phyloP scores from a whole-genome alignment of 257 asterid genomes.

The Pogostemon cablin region DNA sequence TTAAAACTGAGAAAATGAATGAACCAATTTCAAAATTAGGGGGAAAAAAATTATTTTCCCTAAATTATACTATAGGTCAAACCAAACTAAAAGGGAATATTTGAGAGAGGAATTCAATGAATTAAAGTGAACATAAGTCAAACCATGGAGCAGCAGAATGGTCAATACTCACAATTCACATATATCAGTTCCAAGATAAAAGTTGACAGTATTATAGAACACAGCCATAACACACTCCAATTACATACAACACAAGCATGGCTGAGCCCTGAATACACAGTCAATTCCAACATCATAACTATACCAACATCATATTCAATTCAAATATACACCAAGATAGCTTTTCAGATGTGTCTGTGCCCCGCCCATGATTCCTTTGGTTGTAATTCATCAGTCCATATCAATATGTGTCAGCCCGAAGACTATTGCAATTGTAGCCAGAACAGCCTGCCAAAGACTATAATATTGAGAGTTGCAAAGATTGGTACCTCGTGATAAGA shows the following conservation, averaged over 20 bases:
- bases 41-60: no score
- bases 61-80: no score
- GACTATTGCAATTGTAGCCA: conserved; percentile 60
- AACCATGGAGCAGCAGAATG: neutral
- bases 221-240: conserved; percentile 7
- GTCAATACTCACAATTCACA: conserved; percentile 15
- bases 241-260: conserved; percentile 19
- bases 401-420: conserved; percentile 53
- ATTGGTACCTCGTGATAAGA: neutral
- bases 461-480: neutral
- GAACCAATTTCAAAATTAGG: no score
- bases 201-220: neutral
- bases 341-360: neutral
- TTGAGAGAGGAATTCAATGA: no score
- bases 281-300: conserved; percentile 12
- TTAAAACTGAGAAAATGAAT: no score
- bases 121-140: no score
- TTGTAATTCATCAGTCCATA: conserved; percentile 41
- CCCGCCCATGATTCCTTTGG: neutral
- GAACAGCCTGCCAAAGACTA: conserved; percentile 58
- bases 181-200: neutral
- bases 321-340: conserved; percentile 20
- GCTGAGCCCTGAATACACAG: neutral
- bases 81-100: no score
- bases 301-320: neutral